Evolutionary conservation across 2,329 filamentous ascomycete species (phyloP).

Genomic region (Neurospora sp.): DNA sequence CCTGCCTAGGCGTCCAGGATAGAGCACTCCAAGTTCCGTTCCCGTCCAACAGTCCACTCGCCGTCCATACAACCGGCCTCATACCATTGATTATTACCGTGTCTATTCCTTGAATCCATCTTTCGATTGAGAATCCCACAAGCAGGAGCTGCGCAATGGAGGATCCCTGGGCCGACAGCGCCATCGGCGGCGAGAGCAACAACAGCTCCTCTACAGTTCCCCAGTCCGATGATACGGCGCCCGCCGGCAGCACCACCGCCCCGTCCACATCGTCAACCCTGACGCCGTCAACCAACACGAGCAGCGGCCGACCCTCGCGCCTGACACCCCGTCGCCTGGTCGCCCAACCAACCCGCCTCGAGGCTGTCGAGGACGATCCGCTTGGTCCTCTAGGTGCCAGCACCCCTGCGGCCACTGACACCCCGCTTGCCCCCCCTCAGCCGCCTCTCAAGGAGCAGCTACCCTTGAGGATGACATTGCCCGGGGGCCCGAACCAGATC

Average conservation of each 20-base stretch:
- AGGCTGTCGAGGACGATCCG: conserved; percentile 66
- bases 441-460: conserved; percentile 60
- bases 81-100: not conserved
- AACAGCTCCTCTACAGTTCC: conserved; percentile 23
- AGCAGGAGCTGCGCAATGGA: conserved; percentile 18
- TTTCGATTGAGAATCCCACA: not conserved
- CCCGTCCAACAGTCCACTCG: not conserved
- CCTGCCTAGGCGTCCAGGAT: not conserved
- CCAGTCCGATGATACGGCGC: not conserved
- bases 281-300: conserved; percentile 14
- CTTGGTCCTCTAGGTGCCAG: conserved; percentile 68
- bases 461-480: conserved; percentile 49
- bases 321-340: conserved; percentile 52
- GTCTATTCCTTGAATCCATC: not conserved
- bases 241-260: conserved; percentile 1
- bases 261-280: conserved; percentile 1
- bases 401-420: conserved; percentile 32
- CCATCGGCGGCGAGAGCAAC: conserved; percentile 18
- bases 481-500: conserved; percentile 1
- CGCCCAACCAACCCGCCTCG: conserved; percentile 66
- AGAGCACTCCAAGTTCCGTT: not conserved
- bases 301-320: conserved; percentile 32
- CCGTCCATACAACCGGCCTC: not conserved
- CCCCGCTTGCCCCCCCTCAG: conserved; percentile 42
- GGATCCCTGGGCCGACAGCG: conserved; percentile 44